Base-by-base conservation (phyloP, 2,329 filamentous ascomycete genomes). In the Purpureocillium takamizusanense region DNA sequence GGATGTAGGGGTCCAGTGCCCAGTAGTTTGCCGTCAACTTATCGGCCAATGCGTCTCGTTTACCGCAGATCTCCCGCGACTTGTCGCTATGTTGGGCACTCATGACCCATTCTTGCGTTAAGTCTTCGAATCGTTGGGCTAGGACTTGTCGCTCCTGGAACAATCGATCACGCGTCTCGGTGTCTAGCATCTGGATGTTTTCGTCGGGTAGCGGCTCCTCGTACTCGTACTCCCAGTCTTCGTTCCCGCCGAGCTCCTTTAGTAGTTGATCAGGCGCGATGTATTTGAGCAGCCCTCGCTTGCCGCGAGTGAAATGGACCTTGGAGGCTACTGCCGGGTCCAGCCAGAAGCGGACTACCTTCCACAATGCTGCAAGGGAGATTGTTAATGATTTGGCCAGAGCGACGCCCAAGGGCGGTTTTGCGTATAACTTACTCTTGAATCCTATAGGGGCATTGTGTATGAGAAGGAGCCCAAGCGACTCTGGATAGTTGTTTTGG, bases 381-480 rank as follows among this genome's bases (percentile, higher is more conserved):
- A 21, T n/a, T n/a, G n/a, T n/a, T n/a, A n/a, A n/a, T n/a, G n/a
- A n/a, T n/a, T n/a, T n/a, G n/a, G n/a, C n/a, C n/a, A n/a, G n/a
- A n/a, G n/a, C n/a, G n/a, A n/a, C n/a, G n/a, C n/a, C n/a, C n/a
- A n/a, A 4, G 7, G 9, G 12, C 15, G 7, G n/a, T 12, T 28
- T 6, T 14, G 12, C 61, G 53, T 14, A 53, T 56, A 12, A 61
- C 67, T 35, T 57, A 78, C 83, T 79, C 64, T 90, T 86, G 67
- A 95, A 94, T 35, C 95, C 68, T 86, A 88, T 94, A 7, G 88
- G 89, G 1, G 88, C 79, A 59, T 92, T 92, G 68, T 95, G 89
- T 28, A 95, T 84, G 31, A 94, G 72, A 3, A 95, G 83, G 3
- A 81, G 73, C 23, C 87, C 88, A 1, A 95, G 70, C 32, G 78